Base-by-base conservation (phyloP, 2,329 filamentous ascomycete species). In the Penicillium sp. region DNA sequence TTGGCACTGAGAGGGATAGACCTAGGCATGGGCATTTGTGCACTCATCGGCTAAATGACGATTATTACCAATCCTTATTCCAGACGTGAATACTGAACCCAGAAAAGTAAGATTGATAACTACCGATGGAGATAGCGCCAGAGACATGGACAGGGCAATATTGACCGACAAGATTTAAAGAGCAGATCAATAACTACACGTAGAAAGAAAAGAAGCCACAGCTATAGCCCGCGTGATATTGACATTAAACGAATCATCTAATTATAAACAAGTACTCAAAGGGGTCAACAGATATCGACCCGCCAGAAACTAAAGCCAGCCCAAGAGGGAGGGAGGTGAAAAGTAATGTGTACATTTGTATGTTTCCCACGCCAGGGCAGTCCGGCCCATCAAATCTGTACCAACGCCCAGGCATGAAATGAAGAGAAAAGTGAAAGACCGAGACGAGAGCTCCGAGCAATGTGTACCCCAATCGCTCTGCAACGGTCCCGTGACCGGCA, bases 231-330 rank as follows among this genome's bases (percentile, higher is more conserved):
- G 36, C 21, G 7, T 42, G 39, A 51, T 55, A 54, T 54, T 42
- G 48, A 52, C 49, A 56, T 44, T 46, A 41, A 52, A 56, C 21
- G 26, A 36, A 27, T 55, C 49, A 55, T 56, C 39, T 55, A 52
- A 58, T 59, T 61, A 59, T 59, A 52, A 61, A 57, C 46, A 53
- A 41, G 48, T 20, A 55, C 52, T 46, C 32, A 48, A 45, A 49
- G 26, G 44, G 17, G 23, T 13, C 24, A 23, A 46, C 44, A 45
- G 39, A 37, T 33, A 50, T 30, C 8, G 30, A 45, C 46, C 47
- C 41, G 32, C 39, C 49, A 48, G 26, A 39, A 43, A 24, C 40
- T 27, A 45, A n/a, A 27, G 36, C 42, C 39, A 39, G 44, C 48
- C 30, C 36, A 47, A 43, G 21, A 47, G 18, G 27, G 18, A 33